A percentile compares a stretch with the other conserved stretches of the same genome.
Conservation (phyloP, 208 protist species). For the Leishmania turanica region DNA sequence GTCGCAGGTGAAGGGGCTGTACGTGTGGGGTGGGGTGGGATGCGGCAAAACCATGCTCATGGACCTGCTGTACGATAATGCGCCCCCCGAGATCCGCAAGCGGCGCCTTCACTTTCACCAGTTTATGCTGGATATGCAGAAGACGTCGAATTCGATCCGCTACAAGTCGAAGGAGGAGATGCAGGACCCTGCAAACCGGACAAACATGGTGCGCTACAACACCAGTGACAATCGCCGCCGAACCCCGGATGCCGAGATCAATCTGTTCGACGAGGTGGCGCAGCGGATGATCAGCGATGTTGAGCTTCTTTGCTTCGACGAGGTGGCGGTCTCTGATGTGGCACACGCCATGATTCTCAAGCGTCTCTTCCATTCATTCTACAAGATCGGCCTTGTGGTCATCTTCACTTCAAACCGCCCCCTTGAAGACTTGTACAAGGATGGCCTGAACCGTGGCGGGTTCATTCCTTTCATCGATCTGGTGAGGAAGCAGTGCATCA, state of each 20-base stretch:
- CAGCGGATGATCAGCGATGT: slow-evolving; percentile 88
- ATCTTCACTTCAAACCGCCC: slow-evolving; percentile 95
- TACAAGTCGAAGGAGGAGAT: slow-evolving; percentile 67
- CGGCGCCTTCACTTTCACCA: slow-evolving; percentile 95
- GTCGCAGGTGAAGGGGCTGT: slow-evolving; percentile 90
- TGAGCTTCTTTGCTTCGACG: slow-evolving; percentile 95
- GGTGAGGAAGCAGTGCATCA: slow-evolving; percentile 80
- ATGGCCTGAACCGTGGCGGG: slow-evolving; percentile 91
- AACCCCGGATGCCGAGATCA: slow-evolving; percentile 68
- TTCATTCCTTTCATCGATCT: slow-evolving; percentile 97
- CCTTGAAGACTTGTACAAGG: slow-evolving; percentile 90
- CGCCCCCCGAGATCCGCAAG: slow-evolving; percentile 78
- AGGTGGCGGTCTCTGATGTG: slow-evolving; percentile 94
- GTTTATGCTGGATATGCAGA: slow-evolving; percentile 96
- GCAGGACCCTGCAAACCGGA: slow-evolving; percentile 27
- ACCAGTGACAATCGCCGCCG: slow-evolving; percentile 45
- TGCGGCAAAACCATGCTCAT: slow-evolving; percentile 97
- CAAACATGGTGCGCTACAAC: slow-evolving; percentile 62
- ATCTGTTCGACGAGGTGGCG: slow-evolving; percentile 87
- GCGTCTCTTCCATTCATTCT: slow-evolving; percentile 91
- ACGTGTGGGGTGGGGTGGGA: slow-evolving; percentile 95
- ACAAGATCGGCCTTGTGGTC: slow-evolving; percentile 91
- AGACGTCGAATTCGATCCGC: slow-evolving; percentile 76
- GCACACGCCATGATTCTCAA: slow-evolving; percentile 96
- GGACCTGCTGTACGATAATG: slow-evolving; percentile 94